These are phyloP conservation scores for Delphinella strobiligena DNA, from an alignment of 2,329 filamentous ascomycete genomes.

Conservation along the genomic window DNA sequence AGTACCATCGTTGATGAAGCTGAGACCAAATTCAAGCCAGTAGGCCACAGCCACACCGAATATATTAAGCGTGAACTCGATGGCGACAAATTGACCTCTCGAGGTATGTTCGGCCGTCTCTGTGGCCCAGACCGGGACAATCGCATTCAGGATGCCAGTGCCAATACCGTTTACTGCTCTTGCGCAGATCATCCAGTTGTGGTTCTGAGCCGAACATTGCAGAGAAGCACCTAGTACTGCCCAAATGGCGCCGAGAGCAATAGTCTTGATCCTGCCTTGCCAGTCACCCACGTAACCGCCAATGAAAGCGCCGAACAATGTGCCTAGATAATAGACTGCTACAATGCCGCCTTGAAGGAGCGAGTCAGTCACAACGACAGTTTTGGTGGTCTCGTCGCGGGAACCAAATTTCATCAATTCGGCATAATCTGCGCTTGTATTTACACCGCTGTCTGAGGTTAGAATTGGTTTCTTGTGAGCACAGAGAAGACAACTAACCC, in stretches of 20 bases:
- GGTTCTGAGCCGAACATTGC: conserved; percentile 54
- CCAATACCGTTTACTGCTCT: conserved; percentile 8
- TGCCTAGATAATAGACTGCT: conserved; percentile 47
- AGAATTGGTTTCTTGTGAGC: too few relatives aligned
- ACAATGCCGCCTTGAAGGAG: conserved; percentile 53
- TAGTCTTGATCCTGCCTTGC: conserved; percentile 51
- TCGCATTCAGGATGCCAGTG: conserved; percentile 58
- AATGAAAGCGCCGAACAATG: conserved; percentile 49
- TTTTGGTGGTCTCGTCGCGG: conserved; percentile 28
- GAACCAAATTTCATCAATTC: conserved; percentile 54
- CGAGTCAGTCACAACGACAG: conserved; percentile 46
- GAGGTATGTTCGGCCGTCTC: conserved; percentile 57
- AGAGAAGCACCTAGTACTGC: conserved; percentile 43
- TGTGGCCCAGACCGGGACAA: conserved; percentile 60
- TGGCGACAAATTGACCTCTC: conserved; percentile 56
- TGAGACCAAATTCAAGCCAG: conserved; percentile 40
- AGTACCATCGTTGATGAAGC: conserved; percentile 46
- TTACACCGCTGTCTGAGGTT: too few relatives aligned
- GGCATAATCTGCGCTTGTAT: conserved; percentile 53
- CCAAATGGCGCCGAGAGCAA: conserved; percentile 42
- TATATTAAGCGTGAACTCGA: conserved; percentile 64
- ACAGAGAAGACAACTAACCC: too few relatives aligned
- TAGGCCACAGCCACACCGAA: conserved; percentile 47
- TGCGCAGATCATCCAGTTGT: conserved; percentile 56
- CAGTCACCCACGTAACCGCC: conserved; percentile 55